phyloP scores from a whole-genome alignment of 2,329 filamentous ascomycete genomes.

The Cladosporium austrohemisphaericum region DNA sequence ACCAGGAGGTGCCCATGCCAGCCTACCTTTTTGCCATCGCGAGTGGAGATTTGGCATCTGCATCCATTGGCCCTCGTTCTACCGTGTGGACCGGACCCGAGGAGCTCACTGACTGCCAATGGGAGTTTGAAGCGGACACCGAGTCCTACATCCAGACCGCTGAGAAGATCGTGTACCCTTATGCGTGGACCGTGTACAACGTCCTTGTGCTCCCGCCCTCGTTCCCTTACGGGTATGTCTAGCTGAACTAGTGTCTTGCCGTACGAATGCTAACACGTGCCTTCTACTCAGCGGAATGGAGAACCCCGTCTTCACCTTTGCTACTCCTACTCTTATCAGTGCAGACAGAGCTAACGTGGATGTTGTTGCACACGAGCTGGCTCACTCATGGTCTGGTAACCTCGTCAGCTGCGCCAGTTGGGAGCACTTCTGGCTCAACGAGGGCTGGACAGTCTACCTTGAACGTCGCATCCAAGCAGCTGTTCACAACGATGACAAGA shows the following conservation, averaged over 20 bases:
- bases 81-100: constrained; percentile 84
- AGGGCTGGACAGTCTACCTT: constrained; percentile 92
- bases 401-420: constrained; percentile 73
- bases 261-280: constrained; percentile 25
- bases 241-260: constrained; percentile 62
- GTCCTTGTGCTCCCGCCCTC: constrained; percentile 84
- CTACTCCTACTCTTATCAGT: constrained; percentile 89
- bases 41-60: constrained; percentile 74
- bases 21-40: constrained; percentile 94
- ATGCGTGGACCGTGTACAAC: constrained; percentile 94
- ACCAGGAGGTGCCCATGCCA: constrained; percentile 88
- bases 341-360: constrained; percentile 82
- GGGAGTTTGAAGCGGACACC: constrained; percentile 87
- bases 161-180: constrained; percentile 77
- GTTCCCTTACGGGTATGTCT: constrained; percentile 75
- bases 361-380: constrained; percentile 84
- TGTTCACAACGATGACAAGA: constrained; percentile 72
- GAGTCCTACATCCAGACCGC: constrained; percentile 87
- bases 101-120: constrained; percentile 76
- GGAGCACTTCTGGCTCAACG: constrained; percentile 71
- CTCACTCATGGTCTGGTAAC: constrained; percentile 84
- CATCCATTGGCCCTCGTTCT: constrained; percentile 81
- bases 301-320: constrained; percentile 91
- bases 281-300: constrained; percentile 23
- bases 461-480: constrained; percentile 77